Evolutionary conservation across 2,329 filamentous ascomycete genomes (phyloP).

Genomic region (Fusarium bactridioides): DNA sequence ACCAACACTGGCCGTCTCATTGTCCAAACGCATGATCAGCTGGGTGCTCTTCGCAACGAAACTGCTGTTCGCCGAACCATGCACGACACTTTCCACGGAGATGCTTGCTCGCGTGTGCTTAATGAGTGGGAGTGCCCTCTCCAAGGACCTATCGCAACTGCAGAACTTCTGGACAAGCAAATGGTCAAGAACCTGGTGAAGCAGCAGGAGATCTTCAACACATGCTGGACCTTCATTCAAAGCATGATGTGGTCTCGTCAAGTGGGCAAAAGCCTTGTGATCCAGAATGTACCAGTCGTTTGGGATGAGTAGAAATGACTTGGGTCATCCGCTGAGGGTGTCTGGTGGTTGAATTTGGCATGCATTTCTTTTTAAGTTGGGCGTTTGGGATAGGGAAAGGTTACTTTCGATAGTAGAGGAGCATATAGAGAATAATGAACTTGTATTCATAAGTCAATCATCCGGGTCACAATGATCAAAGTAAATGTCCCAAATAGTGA

Average conservation of each 20-base stretch:
- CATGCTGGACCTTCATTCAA: constrained; percentile 1
- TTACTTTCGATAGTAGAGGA: neutral
- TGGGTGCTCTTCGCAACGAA: neutral
- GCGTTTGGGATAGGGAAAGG: neutral
- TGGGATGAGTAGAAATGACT: neutral
- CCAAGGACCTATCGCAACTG: neutral
- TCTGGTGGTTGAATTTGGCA: neutral
- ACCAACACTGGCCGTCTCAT: constrained; percentile 6
- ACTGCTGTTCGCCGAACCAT: neutral
- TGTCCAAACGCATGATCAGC: neutral
- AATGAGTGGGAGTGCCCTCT: constrained; percentile 24
- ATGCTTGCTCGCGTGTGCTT: constrained; percentile 23
- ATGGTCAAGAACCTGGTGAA: neutral
- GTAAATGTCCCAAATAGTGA: neutral
- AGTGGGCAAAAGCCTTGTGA: neutral
- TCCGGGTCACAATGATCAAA: neutral
- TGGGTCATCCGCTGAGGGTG: neutral
- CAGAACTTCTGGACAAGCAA: neutral
- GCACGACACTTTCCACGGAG: constrained; percentile 12
- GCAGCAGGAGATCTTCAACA: constrained; percentile 9
- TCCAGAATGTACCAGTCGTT: neutral
- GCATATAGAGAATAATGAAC: neutral
- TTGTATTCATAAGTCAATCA: neutral
- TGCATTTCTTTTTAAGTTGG: neutral
- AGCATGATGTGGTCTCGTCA: neutral